A percentile compares a stretch with the other conserved stretches of the same genome.
phyloP scores from a whole-genome alignment of 2,329 filamentous ascomycete species.

The Leptographium procerum region DNA sequence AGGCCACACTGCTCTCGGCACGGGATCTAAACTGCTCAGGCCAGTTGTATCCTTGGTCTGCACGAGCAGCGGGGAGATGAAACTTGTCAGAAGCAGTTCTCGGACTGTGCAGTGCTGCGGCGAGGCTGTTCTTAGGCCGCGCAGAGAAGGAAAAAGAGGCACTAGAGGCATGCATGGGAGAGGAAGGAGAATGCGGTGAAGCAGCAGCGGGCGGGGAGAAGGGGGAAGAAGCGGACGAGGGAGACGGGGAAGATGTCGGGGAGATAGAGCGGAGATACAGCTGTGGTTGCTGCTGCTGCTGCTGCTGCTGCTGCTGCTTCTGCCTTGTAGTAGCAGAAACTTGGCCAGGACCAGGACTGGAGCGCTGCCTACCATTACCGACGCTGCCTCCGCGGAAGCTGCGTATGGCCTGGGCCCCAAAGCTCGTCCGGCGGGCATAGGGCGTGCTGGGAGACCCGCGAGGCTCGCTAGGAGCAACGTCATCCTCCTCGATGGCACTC shows the following conservation, averaged over 20 bases:
- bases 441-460: constrained; percentile 45
- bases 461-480: constrained; percentile 34
- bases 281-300: neutral
- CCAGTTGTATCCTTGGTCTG: constrained; percentile 95
- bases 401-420: constrained; percentile 69
- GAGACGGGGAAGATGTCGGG: neutral
- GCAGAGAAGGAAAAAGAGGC: constrained; percentile 18
- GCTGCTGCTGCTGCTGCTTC: neutral
- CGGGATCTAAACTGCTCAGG: constrained; percentile 88
- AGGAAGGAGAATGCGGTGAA: too few relatives aligned
- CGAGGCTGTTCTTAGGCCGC: constrained; percentile 19
- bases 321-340: neutral
- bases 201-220: constrained; percentile 21
- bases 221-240: neutral
- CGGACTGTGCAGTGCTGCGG: constrained; percentile 24
- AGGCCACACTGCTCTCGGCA: constrained; percentile 63
- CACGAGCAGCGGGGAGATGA: constrained; percentile 33
- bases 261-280: neutral
- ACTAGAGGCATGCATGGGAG: constrained; percentile 12
- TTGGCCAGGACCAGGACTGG: neutral
- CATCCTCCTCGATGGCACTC: constrained; percentile 60
- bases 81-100: constrained; percentile 56
- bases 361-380: constrained; percentile 48
- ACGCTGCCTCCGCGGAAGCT: constrained; percentile 56
- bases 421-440: constrained; percentile 78